Evolutionary conservation across 192 early-diverging fungal genomes (phyloP).

Genomic region (Coemansia sp.): DNA sequence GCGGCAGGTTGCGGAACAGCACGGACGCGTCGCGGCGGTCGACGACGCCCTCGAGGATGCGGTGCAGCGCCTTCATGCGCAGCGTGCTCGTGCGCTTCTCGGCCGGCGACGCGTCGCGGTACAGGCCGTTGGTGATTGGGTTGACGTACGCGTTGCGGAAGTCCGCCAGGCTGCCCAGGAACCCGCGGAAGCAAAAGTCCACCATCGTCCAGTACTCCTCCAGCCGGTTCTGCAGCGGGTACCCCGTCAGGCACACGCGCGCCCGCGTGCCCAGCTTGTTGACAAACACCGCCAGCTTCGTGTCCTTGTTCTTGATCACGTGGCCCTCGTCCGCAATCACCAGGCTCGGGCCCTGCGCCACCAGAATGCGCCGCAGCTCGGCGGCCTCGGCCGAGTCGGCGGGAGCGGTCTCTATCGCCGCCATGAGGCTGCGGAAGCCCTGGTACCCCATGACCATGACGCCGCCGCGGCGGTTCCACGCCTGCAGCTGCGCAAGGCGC

Average conservation of each 20-base stretch:
- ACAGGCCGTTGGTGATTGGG: slow-evolving; percentile 60
- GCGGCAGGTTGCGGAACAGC: slow-evolving; percentile 57
- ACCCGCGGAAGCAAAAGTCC: slow-evolving; percentile 64
- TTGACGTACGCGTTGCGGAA: slow-evolving; percentile 59
- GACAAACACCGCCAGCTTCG: slow-evolving; percentile 16
- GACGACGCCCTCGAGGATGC: slow-evolving; percentile 62
- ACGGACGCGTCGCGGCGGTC: slow-evolving; percentile 53
- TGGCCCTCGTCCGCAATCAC: slow-evolving; percentile 84
- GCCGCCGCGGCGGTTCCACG: slow-evolving; percentile 63
- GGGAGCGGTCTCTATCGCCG: neutral
- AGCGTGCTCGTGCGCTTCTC: slow-evolving; percentile 14
- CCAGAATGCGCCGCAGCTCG: slow-evolving; percentile 33
- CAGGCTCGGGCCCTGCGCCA: slow-evolving; percentile 65
- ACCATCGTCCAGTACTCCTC: slow-evolving; percentile 79
- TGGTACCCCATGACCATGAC: slow-evolving; percentile 66
- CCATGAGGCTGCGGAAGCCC: slow-evolving; percentile 52
- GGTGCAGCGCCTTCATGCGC: slow-evolving; percentile 57
- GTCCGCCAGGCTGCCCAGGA: slow-evolving; percentile 53
- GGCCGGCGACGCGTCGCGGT: slow-evolving; percentile 42
- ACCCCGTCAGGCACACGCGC: slow-evolving; percentile 75
- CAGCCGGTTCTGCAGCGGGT: slow-evolving; percentile 80
- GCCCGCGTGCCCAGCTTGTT: slow-evolving; percentile 52
- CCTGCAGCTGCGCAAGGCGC: slow-evolving; percentile 32
- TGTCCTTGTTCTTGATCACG: slow-evolving; percentile 56
- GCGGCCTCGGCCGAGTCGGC: neutral